Conservation (phyloP, 2,329 filamentous ascomycete genomes). For the Beauveria sp. region DNA sequence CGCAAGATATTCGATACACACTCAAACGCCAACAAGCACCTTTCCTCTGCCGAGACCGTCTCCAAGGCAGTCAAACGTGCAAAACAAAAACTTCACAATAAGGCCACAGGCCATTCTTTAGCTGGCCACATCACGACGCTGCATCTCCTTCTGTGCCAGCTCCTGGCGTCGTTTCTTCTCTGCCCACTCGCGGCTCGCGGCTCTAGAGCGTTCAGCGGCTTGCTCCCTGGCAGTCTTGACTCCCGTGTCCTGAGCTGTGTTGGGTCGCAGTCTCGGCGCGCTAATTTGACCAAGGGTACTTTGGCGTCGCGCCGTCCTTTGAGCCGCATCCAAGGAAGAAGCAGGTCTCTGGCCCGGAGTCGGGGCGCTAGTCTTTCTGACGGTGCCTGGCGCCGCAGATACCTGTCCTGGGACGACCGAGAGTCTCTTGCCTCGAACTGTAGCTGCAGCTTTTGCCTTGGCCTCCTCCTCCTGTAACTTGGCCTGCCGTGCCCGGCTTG, state of each 20-base stretch:
- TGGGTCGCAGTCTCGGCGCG: slow-evolving; percentile 43
- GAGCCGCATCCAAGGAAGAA: background rate
- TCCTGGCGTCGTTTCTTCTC: slow-evolving; percentile 46
- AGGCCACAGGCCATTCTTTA: background rate
- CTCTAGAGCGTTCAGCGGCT: slow-evolving; percentile 53
- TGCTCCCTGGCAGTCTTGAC: slow-evolving; percentile 49
- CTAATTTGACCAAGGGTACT: slow-evolving; percentile 19
- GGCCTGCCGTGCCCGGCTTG: slow-evolving; percentile 49
- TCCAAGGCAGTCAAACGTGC: background rate
- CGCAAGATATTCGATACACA: slow-evolving; percentile 2
- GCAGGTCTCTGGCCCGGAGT: background rate
- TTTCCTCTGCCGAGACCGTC: background rate
- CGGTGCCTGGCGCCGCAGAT: slow-evolving; percentile 18
- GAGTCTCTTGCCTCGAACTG: slow-evolving; percentile 18
- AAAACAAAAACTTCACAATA: background rate
- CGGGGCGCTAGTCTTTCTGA: slow-evolving; percentile 9
- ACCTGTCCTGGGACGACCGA: slow-evolving; percentile 16
- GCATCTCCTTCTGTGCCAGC: slow-evolving; percentile 13
- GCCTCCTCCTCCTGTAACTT: slow-evolving; percentile 27
- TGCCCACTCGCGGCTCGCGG: slow-evolving; percentile 54
- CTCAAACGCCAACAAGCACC: background rate
- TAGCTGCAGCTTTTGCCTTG: slow-evolving; percentile 13
- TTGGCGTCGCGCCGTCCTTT: slow-evolving; percentile 7
- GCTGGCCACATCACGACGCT: background rate
- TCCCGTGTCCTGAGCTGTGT: slow-evolving; percentile 41